Evolutionary conservation across 192 early-diverging fungal genomes (phyloP).

Genomic region (Gonapodya prolifera): DNA sequence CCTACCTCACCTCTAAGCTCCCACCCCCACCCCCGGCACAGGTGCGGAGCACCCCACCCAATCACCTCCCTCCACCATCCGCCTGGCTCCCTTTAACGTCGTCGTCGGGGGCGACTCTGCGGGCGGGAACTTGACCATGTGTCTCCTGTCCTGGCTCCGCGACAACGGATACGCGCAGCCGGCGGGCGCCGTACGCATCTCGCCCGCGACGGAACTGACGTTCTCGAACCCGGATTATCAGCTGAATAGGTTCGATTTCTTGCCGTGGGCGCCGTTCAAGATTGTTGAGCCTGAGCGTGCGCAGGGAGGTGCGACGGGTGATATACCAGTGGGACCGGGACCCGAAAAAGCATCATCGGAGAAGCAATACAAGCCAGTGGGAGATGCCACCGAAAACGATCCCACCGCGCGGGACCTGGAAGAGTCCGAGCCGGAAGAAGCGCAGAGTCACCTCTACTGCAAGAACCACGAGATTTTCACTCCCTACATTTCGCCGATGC

Average conservation of each 20-base stretch:
- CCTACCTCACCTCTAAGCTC: not conserved
- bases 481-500: not conserved
- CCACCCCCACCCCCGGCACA: not conserved
- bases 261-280: not conserved
- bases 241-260: too few relatives aligned
- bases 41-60: not conserved
- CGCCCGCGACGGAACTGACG: not conserved
- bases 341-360: too few relatives aligned
- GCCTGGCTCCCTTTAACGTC: not conserved
- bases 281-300: not conserved
- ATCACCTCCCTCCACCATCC: not conserved
- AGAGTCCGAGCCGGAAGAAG: too few relatives aligned
- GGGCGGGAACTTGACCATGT: not conserved
- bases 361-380: too few relatives aligned
- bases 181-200: not conserved
- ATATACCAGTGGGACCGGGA: not conserved
- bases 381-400: too few relatives aligned
- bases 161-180: too few relatives aligned
- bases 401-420: too few relatives aligned
- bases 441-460: not conserved
- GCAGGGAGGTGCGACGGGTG: not conserved
- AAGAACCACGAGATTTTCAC: not conserved
- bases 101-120: too few relatives aligned
- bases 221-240: not conserved
- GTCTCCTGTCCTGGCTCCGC: not conserved